Conservation (phyloP, 2,329 filamentous ascomycete species). For the Dactylellina parvicollis region DNA sequence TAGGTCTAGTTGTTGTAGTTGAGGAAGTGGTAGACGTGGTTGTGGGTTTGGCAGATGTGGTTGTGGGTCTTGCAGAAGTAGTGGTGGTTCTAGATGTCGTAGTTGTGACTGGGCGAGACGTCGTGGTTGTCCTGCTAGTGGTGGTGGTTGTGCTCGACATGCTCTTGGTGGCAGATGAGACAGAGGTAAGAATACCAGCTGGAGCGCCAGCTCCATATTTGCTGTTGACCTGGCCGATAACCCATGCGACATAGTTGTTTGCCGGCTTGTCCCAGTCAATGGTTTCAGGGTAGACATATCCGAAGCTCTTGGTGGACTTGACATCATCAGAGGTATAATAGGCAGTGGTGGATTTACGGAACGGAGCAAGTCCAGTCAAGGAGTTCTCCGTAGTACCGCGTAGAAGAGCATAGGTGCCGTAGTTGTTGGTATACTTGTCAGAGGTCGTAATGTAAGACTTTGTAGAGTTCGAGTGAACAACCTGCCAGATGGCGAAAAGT, state of each 20-base stretch:
- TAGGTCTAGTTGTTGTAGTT: neutral
- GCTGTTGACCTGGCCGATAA: conserved; percentile 29
- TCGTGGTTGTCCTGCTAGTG: conserved; percentile 3
- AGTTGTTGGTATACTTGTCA: conserved; percentile 9
- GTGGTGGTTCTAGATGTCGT: conserved; percentile 4
- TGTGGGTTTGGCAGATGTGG: conserved; percentile 2
- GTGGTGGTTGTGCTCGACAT: conserved; percentile 37
- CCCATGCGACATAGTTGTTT: conserved; percentile 32
- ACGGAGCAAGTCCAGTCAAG: conserved; percentile 55
- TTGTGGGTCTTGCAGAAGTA: neutral
- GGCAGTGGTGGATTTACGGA: conserved; percentile 50
- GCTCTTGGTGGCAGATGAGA: conserved; percentile 43
- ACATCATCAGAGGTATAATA: conserved; percentile 55
- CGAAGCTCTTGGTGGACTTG: conserved; percentile 68
- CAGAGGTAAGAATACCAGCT: conserved; percentile 46
- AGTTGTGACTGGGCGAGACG: conserved; percentile 5
- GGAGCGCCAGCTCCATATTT: conserved; percentile 28
- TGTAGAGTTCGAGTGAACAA: conserved; percentile 68
- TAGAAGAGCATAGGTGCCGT: conserved; percentile 34
- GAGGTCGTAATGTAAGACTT: conserved; percentile 8
- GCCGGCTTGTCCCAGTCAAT: conserved; percentile 58
- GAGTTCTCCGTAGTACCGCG: conserved; percentile 45
- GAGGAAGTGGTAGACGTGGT: neutral
- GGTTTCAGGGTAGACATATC: conserved; percentile 79
- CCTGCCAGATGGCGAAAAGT: conserved; percentile 79